These are phyloP conservation scores for Pseudogymnoascus sp. DNA, from an alignment of 2,329 filamentous ascomycete genomes.

Conservation along the genomic window DNA sequence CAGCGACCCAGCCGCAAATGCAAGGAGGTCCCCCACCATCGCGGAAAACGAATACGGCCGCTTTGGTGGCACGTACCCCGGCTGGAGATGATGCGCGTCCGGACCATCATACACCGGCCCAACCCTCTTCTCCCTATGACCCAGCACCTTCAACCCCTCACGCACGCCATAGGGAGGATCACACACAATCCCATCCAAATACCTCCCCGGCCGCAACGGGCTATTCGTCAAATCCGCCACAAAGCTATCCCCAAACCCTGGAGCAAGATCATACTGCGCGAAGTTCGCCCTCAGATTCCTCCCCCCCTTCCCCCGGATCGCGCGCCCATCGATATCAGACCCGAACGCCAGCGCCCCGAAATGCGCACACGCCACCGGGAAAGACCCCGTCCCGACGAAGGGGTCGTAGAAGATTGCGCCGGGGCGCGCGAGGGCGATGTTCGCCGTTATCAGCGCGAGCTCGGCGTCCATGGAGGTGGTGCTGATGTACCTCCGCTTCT, in stretches of 20 bases:
- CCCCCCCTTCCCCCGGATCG: constrained; percentile 61
- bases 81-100: constrained; percentile 53
- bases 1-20: constrained; percentile 68
- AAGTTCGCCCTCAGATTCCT: constrained; percentile 61
- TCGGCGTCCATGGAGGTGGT: constrained; percentile 98
- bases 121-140: constrained; percentile 57
- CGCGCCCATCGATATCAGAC: constrained; percentile 88
- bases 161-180: constrained; percentile 94
- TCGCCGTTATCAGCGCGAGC: constrained; percentile 82
- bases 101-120: constrained; percentile 59
- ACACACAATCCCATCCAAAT: constrained; percentile 86
- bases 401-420: constrained; percentile 90
- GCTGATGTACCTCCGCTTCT: constrained; percentile 87
- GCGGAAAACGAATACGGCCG: constrained; percentile 84
- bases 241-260: constrained; percentile 66
- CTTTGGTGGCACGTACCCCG: constrained; percentile 77
- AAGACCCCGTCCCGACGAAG: constrained; percentile 91
- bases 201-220: constrained; percentile 51
- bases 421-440: constrained; percentile 72
- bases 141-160: constrained; percentile 83
- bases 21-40: constrained; percentile 82
- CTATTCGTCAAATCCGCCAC: constrained; percentile 82
- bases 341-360: constrained; percentile 80
- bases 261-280: constrained; percentile 65
- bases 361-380: constrained; percentile 80